Base-by-base conservation (phyloP, 352 stramenopile genomes). In the Globisporangium nagaii region DNA sequence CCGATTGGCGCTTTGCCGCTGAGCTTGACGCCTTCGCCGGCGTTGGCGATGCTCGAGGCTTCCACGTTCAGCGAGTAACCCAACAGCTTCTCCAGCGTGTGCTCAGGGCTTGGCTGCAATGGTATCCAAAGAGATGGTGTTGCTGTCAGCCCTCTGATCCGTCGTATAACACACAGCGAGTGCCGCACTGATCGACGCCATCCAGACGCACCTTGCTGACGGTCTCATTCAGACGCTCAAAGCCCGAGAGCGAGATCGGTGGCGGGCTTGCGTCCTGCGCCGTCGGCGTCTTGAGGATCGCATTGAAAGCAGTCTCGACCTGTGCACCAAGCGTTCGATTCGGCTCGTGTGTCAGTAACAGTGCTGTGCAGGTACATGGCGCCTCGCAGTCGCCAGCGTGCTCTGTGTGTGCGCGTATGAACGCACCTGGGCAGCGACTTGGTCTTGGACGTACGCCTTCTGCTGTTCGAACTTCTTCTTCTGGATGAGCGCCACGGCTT, bases 381-480 rank as follows among this genome's bases (percentile, higher is more conserved):
- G n/a, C n/a, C n/a, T n/a, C n/a, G n/a, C n/a, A n/a, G n/a, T n/a
- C n/a, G n/a, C n/a, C n/a, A n/a, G n/a, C n/a, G n/a, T n/a, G n/a
- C n/a, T n/a, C n/a, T n/a, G n/a, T n/a, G n/a, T n/a, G n/a, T n/a
- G n/a, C n/a, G n/a, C n/a, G n/a, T n/a, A n/a, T n/a, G 22, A 1
- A 60, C 55, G 28, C 20, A 85, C 76, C 69, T 94, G 84, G 0
- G 77, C 68, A 4, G 65, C 63, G 22, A 89, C 60, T 56, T 86
- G 63, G 10, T 74, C 52, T 48, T 92, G 81, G 45, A 90, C 79
- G 50, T 81, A 88, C 36, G 72, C 49, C 60, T 86, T 86, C 56
- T 94, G 84, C 63, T 94, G 67, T 32, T 90, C 81, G 49, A 90
- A 92, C 40, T 89, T 86, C 47, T 86, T 87, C 53, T 72, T 74